Percentiles rank a stretch among this genome's conserved stretches.
These are phyloP conservation scores for Fusarium torreyae DNA, from an alignment of 2,329 filamentous ascomycete genomes.

Conservation along the genomic window DNA sequence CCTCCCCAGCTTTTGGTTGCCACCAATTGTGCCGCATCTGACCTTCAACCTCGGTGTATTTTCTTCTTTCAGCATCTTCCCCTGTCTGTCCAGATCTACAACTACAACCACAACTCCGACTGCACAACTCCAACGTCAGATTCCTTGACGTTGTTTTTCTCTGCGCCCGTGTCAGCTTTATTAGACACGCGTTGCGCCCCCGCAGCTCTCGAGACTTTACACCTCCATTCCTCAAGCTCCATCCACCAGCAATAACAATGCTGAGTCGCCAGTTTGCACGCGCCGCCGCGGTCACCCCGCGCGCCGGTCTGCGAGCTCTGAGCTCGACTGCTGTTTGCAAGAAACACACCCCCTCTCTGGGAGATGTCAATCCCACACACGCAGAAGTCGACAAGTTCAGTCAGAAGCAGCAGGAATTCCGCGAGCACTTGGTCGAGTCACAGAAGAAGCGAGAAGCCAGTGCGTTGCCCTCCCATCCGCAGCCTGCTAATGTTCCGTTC, in stretches of 20 bases:
- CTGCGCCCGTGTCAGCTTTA: constrained; percentile 39
- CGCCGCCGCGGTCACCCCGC: constrained; percentile 60
- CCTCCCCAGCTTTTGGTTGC: constrained; percentile 42
- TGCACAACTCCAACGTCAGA: constrained; percentile 34
- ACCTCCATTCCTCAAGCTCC: constrained; percentile 37
- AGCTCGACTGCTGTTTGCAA: constrained; percentile 65
- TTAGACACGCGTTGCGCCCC: constrained; percentile 38
- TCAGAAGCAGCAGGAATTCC: constrained; percentile 86
- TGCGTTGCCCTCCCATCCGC: constrained; percentile 67
- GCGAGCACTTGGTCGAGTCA: constrained; percentile 82
- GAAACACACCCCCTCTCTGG: constrained; percentile 78
- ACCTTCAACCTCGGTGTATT: constrained; percentile 45
- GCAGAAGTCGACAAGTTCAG: constrained; percentile 83
- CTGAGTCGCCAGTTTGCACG: constrained; percentile 67
- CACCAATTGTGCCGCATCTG: constrained; percentile 46
- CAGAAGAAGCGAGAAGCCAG: constrained; percentile 90
- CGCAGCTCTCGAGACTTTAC: constrained; percentile 25
- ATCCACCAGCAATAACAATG: constrained; percentile 56
- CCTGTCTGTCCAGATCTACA: constrained; percentile 38
- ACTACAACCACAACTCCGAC: constrained; percentile 1
- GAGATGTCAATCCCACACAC: constrained; percentile 80
- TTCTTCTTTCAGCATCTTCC: constrained; percentile 37
- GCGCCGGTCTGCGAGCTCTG: constrained; percentile 69
- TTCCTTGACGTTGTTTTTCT: constrained; percentile 37
- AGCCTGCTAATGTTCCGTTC: constrained; percentile 62